These are phyloP conservation scores for Nemania serpens DNA, from an alignment of 2,329 filamentous ascomycete species.

Conservation along the genomic window DNA sequence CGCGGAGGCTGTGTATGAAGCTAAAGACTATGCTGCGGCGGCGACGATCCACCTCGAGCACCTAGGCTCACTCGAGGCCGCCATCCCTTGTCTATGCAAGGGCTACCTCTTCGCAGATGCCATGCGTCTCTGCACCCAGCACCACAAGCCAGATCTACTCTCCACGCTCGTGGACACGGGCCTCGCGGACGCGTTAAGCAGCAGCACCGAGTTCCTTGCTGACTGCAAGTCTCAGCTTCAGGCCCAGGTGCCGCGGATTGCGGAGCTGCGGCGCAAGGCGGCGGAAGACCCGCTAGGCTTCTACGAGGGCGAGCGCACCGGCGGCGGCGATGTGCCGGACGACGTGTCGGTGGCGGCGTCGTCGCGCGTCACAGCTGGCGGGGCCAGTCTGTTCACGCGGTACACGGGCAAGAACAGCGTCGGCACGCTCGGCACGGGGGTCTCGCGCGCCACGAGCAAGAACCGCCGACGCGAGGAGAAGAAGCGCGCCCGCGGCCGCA, in stretches of 20 bases:
- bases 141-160: constrained; percentile 66
- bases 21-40: constrained; percentile 81
- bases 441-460: constrained; percentile 81
- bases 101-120: constrained; percentile 88
- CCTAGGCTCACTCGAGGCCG: constrained; percentile 70
- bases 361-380: constrained; percentile 78
- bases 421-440: constrained; percentile 72
- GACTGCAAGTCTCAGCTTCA: constrained; percentile 87
- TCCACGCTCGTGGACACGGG: constrained; percentile 73
- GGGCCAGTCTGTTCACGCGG: constrained; percentile 87
- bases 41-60: constrained; percentile 83
- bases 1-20: constrained; percentile 78
- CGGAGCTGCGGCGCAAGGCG: constrained; percentile 80
- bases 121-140: constrained; percentile 73
- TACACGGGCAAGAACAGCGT: constrained; percentile 76
- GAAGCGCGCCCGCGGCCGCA: constrained; percentile 91
- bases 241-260: constrained; percentile 84
- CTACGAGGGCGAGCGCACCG: constrained; percentile 75
- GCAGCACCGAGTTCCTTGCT: constrained; percentile 86
- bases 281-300: constrained; percentile 84
- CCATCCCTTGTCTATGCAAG: constrained; percentile 80
- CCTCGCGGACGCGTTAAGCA: constrained; percentile 78
- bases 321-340: constrained; percentile 77
- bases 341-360: constrained; percentile 86
- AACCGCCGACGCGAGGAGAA: constrained; percentile 90